phyloP scores from a whole-genome alignment of 1,284 basidiomycete genomes.

The Mrakiaceae sp. region DNA sequence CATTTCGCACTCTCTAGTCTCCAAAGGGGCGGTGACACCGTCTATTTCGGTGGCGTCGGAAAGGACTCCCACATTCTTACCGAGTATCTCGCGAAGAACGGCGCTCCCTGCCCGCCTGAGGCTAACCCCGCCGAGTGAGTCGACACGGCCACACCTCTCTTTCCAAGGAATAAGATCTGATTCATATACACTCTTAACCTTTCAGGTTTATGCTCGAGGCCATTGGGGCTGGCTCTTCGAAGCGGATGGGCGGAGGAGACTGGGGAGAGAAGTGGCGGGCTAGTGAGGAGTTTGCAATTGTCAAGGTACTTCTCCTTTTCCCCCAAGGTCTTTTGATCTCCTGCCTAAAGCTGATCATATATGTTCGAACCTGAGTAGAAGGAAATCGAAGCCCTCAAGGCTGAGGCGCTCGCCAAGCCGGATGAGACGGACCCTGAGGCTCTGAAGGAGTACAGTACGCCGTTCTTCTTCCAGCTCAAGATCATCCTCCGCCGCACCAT shows the following conservation, averaged over 20 bases:
- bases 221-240: slow-evolving; percentile 61
- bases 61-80: slow-evolving; percentile 42
- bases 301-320: slow-evolving; percentile 23
- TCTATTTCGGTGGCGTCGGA: slow-evolving; percentile 46
- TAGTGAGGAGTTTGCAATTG: slow-evolving; percentile 35
- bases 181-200: slow-evolving; percentile 16
- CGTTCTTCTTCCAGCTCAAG: slow-evolving; percentile 66
- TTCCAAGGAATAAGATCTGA: background rate
- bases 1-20: slow-evolving; percentile 18
- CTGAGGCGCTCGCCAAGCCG: slow-evolving; percentile 33
- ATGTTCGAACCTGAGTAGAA: slow-evolving; percentile 18
- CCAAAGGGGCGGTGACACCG: slow-evolving; percentile 40
- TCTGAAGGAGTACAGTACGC: slow-evolving; percentile 43
- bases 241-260: slow-evolving; percentile 52
- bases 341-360: background rate
- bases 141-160: background rate
- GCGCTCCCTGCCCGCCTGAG: slow-evolving; percentile 40
- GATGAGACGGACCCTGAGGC: slow-evolving; percentile 27
- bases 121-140: slow-evolving; percentile 42
- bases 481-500: slow-evolving; percentile 64
- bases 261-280: slow-evolving; percentile 65
- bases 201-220: slow-evolving; percentile 39
- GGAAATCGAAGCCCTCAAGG: slow-evolving; percentile 39
- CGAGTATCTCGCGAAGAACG: slow-evolving; percentile 44
- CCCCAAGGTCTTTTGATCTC: background rate